These are phyloP conservation scores for Cinnamomum micranthum DNA, from an alignment of 164 flowering plant species.

Conservation along the genomic window DNA sequence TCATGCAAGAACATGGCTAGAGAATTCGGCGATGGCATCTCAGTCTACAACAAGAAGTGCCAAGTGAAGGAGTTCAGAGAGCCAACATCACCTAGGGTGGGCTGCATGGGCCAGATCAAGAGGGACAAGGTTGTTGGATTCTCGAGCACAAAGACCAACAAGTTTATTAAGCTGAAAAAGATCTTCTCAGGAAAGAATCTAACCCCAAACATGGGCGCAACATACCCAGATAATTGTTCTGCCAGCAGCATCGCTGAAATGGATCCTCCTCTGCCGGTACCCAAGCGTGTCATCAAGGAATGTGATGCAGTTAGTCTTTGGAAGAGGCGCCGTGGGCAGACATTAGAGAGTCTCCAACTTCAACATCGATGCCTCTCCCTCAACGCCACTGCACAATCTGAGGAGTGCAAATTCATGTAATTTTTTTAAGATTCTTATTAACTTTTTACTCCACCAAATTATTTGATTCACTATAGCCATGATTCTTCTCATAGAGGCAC, in stretches of 20 bases:
- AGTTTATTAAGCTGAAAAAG: conserved; percentile 21
- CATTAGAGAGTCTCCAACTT: conserved; percentile 20
- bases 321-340: conserved; percentile 23
- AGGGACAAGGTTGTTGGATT: conserved; percentile 2
- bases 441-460: no score
- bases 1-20: background rate
- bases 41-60: background rate
- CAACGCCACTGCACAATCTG: background rate
- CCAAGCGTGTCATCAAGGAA: background rate
- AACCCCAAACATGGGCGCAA: background rate
- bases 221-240: background rate
- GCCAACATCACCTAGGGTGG: conserved; percentile 26
- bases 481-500: no score
- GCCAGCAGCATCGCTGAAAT: conserved; percentile 9
- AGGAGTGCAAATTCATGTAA: background rate
- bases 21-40: background rate
- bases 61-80: background rate
- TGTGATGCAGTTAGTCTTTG: conserved; percentile 12
- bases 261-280: conserved; percentile 26
- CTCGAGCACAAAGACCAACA: background rate
- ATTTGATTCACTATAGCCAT: no score
- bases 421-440: no score
- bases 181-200: conserved; percentile 20
- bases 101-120: conserved; percentile 31
- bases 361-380: background rate